Conservation (phyloP, 2,329 filamentous ascomycete genomes). For the Xylariaceae sp. region DNA sequence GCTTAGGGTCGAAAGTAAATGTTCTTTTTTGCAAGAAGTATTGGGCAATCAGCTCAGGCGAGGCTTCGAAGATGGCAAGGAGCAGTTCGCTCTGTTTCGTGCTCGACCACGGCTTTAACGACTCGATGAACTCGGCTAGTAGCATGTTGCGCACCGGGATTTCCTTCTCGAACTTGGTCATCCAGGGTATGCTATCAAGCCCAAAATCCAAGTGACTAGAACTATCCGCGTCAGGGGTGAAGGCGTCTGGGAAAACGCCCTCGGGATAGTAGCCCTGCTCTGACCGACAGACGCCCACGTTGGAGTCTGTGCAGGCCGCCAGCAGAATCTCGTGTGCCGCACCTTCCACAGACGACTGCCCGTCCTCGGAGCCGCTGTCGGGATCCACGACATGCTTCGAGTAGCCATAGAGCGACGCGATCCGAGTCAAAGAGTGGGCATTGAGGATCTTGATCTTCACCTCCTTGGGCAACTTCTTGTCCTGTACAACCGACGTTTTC, state of each 20-base stretch:
- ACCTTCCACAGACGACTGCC: slow-evolving; percentile 51
- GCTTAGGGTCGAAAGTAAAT: slow-evolving; percentile 85
- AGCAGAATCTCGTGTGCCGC: slow-evolving; percentile 71
- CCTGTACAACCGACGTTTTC: slow-evolving; percentile 65
- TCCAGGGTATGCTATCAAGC: slow-evolving; percentile 64
- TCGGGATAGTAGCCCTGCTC: slow-evolving; percentile 83
- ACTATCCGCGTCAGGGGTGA: slow-evolving; percentile 34
- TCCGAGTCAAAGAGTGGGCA: slow-evolving; percentile 63
- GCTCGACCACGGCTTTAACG: slow-evolving; percentile 77
- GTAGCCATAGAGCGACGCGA: slow-evolving; percentile 67
- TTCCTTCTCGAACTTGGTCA: slow-evolving; percentile 59
- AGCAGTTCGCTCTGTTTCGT: slow-evolving; percentile 76
- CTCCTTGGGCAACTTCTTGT: slow-evolving; percentile 65
- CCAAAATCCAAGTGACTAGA: slow-evolving; percentile 54
- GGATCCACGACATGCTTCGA: slow-evolving; percentile 37
- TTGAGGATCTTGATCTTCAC: slow-evolving; percentile 73
- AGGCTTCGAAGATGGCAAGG: slow-evolving; percentile 69
- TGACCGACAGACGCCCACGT: slow-evolving; percentile 68
- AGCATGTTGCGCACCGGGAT: slow-evolving; percentile 74
- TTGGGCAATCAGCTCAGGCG: slow-evolving; percentile 80
- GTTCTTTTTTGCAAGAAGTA: slow-evolving; percentile 78
- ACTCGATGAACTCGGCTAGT: slow-evolving; percentile 72
- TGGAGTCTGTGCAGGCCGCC: slow-evolving; percentile 66
- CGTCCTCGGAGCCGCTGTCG: slow-evolving; percentile 36
- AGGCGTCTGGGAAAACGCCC: slow-evolving; percentile 50